Evolutionary conservation across 352 stramenopile species (phyloP).

Genomic region (Phytopythium oedochilum): DNA sequence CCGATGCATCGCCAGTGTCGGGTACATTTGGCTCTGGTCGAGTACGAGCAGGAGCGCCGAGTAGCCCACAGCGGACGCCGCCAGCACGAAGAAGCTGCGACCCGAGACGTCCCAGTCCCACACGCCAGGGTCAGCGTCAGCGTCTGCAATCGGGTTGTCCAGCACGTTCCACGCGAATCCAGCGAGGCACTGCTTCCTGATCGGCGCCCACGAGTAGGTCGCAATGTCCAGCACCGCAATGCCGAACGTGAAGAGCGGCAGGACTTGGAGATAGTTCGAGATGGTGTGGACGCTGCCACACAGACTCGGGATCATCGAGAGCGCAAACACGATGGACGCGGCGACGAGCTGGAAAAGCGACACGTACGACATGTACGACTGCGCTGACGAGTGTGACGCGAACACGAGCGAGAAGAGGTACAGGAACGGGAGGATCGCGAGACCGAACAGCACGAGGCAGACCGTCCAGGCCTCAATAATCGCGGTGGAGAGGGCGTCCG

Average conservation of each 20-base stretch:
- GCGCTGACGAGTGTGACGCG: conserved; percentile 67
- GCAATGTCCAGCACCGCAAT: conserved; percentile 44
- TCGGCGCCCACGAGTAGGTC: conserved; percentile 34
- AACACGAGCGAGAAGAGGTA: conserved; percentile 70
- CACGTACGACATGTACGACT: conserved; percentile 74
- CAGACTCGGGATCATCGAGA: conserved; percentile 45
- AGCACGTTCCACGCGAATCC: conserved; percentile 3
- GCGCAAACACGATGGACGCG: conserved; percentile 29
- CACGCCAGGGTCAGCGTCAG: conserved; percentile 14
- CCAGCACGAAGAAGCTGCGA: conserved; percentile 32
- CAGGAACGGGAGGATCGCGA: conserved; percentile 61
- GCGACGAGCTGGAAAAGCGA: conserved; percentile 69
- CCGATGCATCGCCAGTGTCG: conserved; percentile 39
- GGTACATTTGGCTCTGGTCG: conserved; percentile 71
- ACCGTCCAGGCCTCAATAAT: conserved; percentile 37
- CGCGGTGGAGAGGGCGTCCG: conserved; percentile 17
- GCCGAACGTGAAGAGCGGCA: conserved; percentile 62
- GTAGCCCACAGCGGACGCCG: conserved; percentile 38
- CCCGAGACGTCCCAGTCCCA: conserved; percentile 59
- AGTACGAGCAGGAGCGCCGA: conserved; percentile 45
- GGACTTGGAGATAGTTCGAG: conserved; percentile 40
- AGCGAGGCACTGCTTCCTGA: conserved; percentile 41
- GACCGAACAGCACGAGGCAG: conserved; percentile 30
- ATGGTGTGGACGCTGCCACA: conserved; percentile 40
- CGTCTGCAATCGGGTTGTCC: conserved; percentile 16